Evolutionary conservation across 352 stramenopile genomes (phyloP).

Genomic region (Peronospora destructor): DNA sequence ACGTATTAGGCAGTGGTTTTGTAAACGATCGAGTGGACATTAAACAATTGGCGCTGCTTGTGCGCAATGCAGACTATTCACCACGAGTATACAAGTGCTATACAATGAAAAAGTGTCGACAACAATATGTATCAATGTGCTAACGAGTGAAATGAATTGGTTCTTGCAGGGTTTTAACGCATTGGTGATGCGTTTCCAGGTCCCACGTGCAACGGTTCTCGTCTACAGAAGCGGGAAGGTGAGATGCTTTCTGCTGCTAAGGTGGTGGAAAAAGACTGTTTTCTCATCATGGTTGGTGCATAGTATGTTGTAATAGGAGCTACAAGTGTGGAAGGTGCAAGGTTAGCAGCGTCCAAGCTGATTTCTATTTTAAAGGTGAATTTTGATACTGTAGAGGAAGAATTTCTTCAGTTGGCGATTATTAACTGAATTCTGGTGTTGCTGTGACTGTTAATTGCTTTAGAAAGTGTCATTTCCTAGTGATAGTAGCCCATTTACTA

Average conservation of each 20-base stretch:
- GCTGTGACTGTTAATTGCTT: neutral
- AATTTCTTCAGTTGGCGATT: neutral
- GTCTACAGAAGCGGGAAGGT: conserved; percentile 68
- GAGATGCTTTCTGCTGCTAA: neutral
- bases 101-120: neutral
- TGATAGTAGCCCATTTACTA: conserved; percentile 35
- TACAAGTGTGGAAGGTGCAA: conserved; percentile 33
- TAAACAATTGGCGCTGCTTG: conserved; percentile 53
- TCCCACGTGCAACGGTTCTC: conserved; percentile 47
- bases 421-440: neutral
- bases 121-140: neutral
- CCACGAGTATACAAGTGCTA: conserved; percentile 31
- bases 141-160: neutral
- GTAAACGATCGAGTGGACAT: conserved; percentile 49
- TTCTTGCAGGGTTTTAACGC: conserved; percentile 46
- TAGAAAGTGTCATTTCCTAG: conserved; percentile 60
- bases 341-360: conserved; percentile 48
- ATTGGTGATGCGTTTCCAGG: conserved; percentile 55
- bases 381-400: neutral
- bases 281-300: neutral
- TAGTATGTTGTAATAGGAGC: conserved; percentile 64
- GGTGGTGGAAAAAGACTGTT: neutral
- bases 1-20: conserved; percentile 55
- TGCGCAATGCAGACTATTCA: conserved; percentile 68
- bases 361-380: conserved; percentile 47